These are phyloP conservation scores for Russula sp. DNA, from an alignment of 768 basidiomycete species.

Conservation along the genomic window DNA sequence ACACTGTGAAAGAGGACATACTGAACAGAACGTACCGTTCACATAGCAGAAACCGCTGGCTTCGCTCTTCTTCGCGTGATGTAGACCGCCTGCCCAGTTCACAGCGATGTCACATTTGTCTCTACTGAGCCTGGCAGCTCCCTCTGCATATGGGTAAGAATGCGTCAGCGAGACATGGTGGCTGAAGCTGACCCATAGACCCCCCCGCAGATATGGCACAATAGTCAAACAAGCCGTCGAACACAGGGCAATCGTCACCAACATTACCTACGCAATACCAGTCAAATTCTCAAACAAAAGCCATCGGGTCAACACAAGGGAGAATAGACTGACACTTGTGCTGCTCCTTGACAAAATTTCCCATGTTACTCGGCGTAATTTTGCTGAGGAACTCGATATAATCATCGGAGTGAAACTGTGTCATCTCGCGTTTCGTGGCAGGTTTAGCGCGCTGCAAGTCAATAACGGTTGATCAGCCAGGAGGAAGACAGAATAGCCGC, in stretches of 20 bases:
- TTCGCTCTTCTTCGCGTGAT: conserved; percentile 99
- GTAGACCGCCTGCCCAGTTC: conserved; percentile 98
- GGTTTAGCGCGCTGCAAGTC: conserved; percentile 86
- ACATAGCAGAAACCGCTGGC: conserved; percentile 99
- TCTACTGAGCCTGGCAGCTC: conserved; percentile 87
- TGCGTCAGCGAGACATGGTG: background rate
- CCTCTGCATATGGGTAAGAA: conserved; percentile 53
- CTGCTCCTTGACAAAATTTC: conserved; percentile 88
- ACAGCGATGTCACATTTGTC: conserved; percentile 99
- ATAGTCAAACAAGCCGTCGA: conserved; percentile 97
- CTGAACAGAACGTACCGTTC: conserved; percentile 56
- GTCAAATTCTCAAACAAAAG: background rate
- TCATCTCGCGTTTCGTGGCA: conserved; percentile 99
- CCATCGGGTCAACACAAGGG: background rate
- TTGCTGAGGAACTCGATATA: conserved; percentile 95
- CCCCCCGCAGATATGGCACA: conserved; percentile 99
- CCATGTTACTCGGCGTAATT: conserved; percentile 94
- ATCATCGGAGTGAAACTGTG: conserved; percentile 98
- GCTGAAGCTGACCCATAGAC: conserved; percentile 79
- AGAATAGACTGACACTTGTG: conserved; percentile 71
- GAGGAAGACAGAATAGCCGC: background rate
- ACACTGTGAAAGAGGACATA: background rate
- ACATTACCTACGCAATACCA: conserved; percentile 67
- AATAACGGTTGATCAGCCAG: conserved; percentile 5
- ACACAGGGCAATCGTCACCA: conserved; percentile 98